Evolutionary conservation across 306 rosid genomes (phyloP).

Genomic region (Vigna hirtella): DNA sequence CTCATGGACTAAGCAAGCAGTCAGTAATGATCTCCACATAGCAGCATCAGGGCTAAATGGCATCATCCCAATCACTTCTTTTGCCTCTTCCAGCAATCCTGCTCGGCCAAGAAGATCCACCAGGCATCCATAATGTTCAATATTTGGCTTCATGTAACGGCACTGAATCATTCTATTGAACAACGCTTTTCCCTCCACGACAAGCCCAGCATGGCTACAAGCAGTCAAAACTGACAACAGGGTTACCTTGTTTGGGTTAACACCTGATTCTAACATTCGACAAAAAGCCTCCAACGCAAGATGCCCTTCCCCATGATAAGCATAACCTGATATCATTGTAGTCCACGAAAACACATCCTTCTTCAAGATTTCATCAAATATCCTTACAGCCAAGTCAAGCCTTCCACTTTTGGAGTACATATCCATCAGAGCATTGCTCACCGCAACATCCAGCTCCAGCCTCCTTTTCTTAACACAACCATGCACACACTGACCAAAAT

Average conservation of each 20-base stretch:
- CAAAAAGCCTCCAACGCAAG: slow-evolving; percentile 40
- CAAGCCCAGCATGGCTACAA: slow-evolving; percentile 42
- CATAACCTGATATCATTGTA: slow-evolving; percentile 42
- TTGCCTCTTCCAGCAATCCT: slow-evolving; percentile 40
- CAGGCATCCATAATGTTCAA: slow-evolving; percentile 42
- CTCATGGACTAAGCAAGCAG: slow-evolving; percentile 39
- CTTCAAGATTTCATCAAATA: slow-evolving; percentile 38
- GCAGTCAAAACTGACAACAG: slow-evolving; percentile 39
- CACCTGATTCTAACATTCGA: slow-evolving; percentile 24
- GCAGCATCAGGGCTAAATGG: slow-evolving; percentile 40
- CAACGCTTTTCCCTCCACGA: slow-evolving; percentile 29
- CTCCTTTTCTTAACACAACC: slow-evolving; percentile 30
- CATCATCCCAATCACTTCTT: slow-evolving; percentile 30
- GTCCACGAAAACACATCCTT: slow-evolving; percentile 50
- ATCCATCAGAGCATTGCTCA: slow-evolving; percentile 42
- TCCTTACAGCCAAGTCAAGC: slow-evolving; percentile 38
- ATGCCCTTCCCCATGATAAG: slow-evolving; percentile 36
- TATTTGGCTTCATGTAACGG: slow-evolving; percentile 28
- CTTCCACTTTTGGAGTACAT: slow-evolving; percentile 45
- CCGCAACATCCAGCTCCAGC: slow-evolving; percentile 6
- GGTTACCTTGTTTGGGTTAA: slow-evolving; percentile 40
- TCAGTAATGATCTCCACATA: slow-evolving; percentile 41
- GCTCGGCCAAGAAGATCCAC: slow-evolving; percentile 41
- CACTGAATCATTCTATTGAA: slow-evolving; percentile 38
- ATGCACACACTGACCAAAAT: slow-evolving; percentile 43